A percentile compares a stretch with the other conserved stretches of the same genome.
Conservation (phyloP, 768 basidiomycete genomes). For the Paxillus rubicundulus region DNA sequence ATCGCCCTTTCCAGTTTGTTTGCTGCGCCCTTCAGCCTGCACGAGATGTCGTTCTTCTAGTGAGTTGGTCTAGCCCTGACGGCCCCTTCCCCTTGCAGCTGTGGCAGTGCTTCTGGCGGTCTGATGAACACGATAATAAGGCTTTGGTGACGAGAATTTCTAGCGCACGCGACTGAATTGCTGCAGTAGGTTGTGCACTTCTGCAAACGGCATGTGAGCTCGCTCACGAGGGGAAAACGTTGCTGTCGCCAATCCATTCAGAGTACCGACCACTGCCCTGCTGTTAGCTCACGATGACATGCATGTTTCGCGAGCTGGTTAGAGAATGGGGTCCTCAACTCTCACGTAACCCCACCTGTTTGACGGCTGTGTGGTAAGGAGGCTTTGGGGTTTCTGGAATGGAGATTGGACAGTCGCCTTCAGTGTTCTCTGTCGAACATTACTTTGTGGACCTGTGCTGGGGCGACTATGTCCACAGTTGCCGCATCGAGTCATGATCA, state of each 20-base stretch:
- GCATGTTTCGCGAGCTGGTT: conserved; percentile 45
- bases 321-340: conserved; percentile 39
- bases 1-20: conserved; percentile 47
- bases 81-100: conserved; percentile 39
- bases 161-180: conserved; percentile 57
- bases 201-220: no score
- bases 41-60: conserved; percentile 20
- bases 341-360: background rate
- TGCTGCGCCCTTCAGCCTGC: background rate
- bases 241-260: no score
- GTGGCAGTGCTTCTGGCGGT: background rate
- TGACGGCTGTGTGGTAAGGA: background rate
- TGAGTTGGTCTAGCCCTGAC: conserved; percentile 56
- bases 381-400: background rate
- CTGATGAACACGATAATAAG: conserved; percentile 25
- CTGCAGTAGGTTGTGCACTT: no score
- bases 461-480: background rate
- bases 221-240: no score
- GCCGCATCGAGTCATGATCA: background rate
- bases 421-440: background rate
- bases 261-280: conserved; percentile 46
- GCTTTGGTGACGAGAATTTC: conserved; percentile 44
- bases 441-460: background rate
- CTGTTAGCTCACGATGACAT: conserved; percentile 39
- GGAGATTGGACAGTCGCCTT: background rate